Conservation (phyloP, 2,329 filamentous ascomycete species). For the Plectosphaerella plurivora region DNA sequence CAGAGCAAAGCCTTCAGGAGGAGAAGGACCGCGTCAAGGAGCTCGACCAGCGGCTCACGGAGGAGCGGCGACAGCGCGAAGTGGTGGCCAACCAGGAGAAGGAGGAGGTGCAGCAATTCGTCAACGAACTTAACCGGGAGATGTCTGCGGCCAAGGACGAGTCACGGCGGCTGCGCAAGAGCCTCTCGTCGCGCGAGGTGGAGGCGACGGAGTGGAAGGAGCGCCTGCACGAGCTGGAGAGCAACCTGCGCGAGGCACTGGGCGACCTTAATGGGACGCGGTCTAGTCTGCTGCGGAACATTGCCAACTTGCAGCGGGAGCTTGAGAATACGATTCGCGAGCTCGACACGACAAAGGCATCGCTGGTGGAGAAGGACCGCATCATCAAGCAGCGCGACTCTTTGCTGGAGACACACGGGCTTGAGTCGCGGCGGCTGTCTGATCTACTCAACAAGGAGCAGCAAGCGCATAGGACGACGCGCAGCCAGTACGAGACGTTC, state of each 20-base stretch:
- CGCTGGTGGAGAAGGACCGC: conserved; percentile 84
- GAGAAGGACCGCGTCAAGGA: conserved; percentile 74
- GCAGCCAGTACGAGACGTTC: conserved; percentile 81
- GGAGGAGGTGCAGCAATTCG: conserved; percentile 87
- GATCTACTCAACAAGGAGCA: conserved; percentile 92
- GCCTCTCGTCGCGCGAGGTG: conserved; percentile 74
- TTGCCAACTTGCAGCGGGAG: conserved; percentile 82
- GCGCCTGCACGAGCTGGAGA: conserved; percentile 83
- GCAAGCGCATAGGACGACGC: conserved; percentile 77
- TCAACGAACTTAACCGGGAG: conserved; percentile 89
- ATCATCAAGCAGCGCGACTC: conserved; percentile 85
- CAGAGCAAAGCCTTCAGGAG: conserved; percentile 76
- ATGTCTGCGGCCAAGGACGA: conserved; percentile 81
- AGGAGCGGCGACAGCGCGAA: conserved; percentile 83
- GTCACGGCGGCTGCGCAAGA: conserved; percentile 75
- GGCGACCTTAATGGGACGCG: conserved; percentile 84
- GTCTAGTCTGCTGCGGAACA: conserved; percentile 77
- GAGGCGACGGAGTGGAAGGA: conserved; percentile 92
- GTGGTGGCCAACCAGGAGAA: conserved; percentile 84
- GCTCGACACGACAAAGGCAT: conserved; percentile 71
- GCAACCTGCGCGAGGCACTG: conserved; percentile 78
- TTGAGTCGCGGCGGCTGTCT: conserved; percentile 79
- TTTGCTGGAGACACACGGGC: conserved; percentile 79
- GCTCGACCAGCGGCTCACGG: conserved; percentile 68
- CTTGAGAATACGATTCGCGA: conserved; percentile 80